phyloP scores from a whole-genome alignment of 352 stramenopile genomes.

The Phytophthora citrophthora region DNA sequence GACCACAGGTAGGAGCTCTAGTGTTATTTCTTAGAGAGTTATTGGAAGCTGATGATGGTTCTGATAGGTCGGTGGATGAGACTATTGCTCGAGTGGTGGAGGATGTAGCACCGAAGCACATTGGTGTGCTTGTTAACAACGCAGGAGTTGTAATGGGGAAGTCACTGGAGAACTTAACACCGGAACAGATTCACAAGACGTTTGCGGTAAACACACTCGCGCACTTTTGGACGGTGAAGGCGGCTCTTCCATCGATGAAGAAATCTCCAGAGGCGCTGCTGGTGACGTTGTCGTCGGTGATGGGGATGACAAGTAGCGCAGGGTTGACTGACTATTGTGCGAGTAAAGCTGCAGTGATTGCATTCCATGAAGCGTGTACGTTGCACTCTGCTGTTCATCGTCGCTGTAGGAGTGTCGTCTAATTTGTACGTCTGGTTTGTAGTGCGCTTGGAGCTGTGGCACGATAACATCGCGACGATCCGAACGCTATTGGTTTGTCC shows the following conservation, averaged over 20 bases:
- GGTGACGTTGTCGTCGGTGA: conserved; percentile 81
- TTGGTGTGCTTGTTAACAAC: conserved; percentile 70
- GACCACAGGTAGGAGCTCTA: conserved; percentile 53
- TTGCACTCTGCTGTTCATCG: neutral
- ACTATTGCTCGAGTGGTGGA: conserved; percentile 37
- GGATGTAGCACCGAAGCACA: conserved; percentile 46
- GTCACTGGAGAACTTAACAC: conserved; percentile 45
- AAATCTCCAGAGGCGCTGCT: conserved; percentile 52
- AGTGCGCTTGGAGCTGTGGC: conserved; percentile 84
- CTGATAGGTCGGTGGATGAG: conserved; percentile 38
- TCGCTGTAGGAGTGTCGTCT: neutral
- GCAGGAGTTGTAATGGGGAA: conserved; percentile 58
- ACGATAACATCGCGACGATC: conserved; percentile 58
- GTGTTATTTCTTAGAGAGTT: neutral
- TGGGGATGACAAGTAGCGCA: conserved; percentile 72
- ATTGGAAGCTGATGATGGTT: neutral
- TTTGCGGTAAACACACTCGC: conserved; percentile 71
- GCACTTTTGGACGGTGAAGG: conserved; percentile 79
- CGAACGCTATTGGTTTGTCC: conserved; percentile 80
- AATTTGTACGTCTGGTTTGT: conserved; percentile 3
- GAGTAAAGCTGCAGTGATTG: conserved; percentile 76
- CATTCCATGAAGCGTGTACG: conserved; percentile 73
- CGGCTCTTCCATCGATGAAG: conserved; percentile 71
- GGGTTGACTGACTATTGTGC: conserved; percentile 78
- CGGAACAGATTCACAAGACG: conserved; percentile 53